phyloP scores from a whole-genome alignment of 2,329 filamentous ascomycete genomes.

The Cladosporium sp. region DNA sequence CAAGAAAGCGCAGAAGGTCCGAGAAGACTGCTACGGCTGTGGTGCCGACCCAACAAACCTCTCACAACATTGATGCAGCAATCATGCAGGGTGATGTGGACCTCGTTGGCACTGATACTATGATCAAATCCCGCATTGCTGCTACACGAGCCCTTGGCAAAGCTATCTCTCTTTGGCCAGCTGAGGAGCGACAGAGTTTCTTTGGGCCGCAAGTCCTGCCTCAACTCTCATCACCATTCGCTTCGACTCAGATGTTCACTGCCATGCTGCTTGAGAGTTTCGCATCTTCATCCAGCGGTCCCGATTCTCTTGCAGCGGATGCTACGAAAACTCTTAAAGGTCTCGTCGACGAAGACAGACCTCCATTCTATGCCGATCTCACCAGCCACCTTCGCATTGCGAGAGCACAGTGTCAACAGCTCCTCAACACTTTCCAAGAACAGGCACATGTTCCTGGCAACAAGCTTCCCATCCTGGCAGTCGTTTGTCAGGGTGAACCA shows the following conservation, averaged over 20 bases:
- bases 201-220: slow-evolving; percentile 68
- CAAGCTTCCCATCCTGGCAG: slow-evolving; percentile 78
- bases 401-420: slow-evolving; percentile 84
- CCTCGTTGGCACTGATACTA: slow-evolving; percentile 82
- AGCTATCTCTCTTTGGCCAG: slow-evolving; percentile 76
- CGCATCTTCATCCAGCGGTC: slow-evolving; percentile 53
- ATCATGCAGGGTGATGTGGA: slow-evolving; percentile 98
- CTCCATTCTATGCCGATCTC: slow-evolving; percentile 82
- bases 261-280: slow-evolving; percentile 88
- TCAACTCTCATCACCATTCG: slow-evolving; percentile 70
- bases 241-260: slow-evolving; percentile 82
- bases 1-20: slow-evolving; percentile 79
- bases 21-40: slow-evolving; percentile 69
- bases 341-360: slow-evolving; percentile 80
- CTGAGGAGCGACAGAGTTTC: slow-evolving; percentile 57
- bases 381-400: slow-evolving; percentile 87
- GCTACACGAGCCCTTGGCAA: slow-evolving; percentile 84
- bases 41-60: slow-evolving; percentile 53
- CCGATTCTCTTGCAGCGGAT: slow-evolving; percentile 42
- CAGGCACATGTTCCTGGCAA: slow-evolving; percentile 76
- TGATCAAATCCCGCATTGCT: slow-evolving; percentile 86
- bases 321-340: slow-evolving; percentile 69
- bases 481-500: slow-evolving; percentile 89
- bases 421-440: slow-evolving; percentile 89
- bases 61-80: slow-evolving; percentile 94